Evolutionary conservation across 164 flowering plant genomes (phyloP).

Genomic region (Buxus sempervirens): DNA sequence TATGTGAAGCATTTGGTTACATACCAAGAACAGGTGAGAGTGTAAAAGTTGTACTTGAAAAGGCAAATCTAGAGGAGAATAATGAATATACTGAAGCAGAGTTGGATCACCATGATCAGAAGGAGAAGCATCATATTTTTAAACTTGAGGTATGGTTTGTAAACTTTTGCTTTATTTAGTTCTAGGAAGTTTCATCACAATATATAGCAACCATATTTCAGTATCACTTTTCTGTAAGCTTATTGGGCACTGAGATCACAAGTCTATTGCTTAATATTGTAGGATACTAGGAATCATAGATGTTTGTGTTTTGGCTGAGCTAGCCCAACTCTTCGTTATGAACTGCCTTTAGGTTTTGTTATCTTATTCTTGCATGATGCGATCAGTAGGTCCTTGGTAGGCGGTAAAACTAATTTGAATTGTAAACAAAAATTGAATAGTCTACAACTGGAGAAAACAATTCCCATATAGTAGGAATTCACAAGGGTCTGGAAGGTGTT

Average conservation of each 20-base stretch:
- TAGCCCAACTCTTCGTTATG: background rate
- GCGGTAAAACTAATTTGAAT: background rate
- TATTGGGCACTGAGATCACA: no score
- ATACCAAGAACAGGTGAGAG: constrained; percentile 95
- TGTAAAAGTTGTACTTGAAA: constrained; percentile 82
- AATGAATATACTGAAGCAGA: constrained; percentile 44
- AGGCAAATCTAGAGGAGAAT: constrained; percentile 55
- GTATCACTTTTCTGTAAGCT: background rate
- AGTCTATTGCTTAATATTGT: background rate
- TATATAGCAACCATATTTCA: background rate
- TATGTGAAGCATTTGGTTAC: constrained; percentile 95
- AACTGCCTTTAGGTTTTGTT: no score
- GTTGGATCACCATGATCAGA: constrained; percentile 50
- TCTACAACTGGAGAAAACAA: background rate
- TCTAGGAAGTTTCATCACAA: constrained; percentile 1
- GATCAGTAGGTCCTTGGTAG: background rate
- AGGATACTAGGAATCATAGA: background rate
- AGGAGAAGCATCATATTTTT: constrained; percentile 61
- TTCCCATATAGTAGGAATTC: background rate
- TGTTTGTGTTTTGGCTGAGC: background rate
- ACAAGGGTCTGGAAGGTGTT: background rate
- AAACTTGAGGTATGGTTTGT: constrained; percentile 80
- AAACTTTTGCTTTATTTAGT: background rate
- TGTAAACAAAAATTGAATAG: no score
- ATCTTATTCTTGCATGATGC: background rate